phyloP scores from a whole-genome alignment of 306 rosid species.

The Cucurbita pepo region DNA sequence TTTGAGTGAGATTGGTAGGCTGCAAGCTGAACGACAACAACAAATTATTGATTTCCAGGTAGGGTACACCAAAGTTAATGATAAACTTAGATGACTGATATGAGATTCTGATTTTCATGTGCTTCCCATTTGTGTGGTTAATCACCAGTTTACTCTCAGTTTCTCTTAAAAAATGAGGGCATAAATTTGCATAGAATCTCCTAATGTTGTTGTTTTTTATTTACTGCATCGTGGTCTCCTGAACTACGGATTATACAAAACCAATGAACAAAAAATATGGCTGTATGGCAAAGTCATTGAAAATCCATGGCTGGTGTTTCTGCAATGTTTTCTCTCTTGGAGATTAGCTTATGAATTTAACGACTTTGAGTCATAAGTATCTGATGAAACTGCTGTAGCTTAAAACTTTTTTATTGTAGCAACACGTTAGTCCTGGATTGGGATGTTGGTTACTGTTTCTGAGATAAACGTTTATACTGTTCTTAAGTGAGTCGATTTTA shows the following conservation, averaged over 20 bases:
- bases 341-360: not conserved
- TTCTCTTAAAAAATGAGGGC: not conserved
- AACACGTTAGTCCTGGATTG: not conserved
- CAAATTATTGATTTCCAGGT: slow-evolving; percentile 77
- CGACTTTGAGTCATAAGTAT: not conserved
- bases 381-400: not conserved
- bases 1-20: slow-evolving; percentile 60
- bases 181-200: not conserved
- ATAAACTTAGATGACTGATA: not conserved
- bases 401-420: not conserved
- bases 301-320: not conserved
- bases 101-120: not conserved
- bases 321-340: not conserved
- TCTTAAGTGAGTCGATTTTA: not conserved
- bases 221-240: not conserved
- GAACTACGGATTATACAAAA: not conserved
- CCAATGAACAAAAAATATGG: not conserved
- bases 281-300: not conserved
- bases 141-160: not conserved
- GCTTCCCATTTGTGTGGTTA: not conserved
- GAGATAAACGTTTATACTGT: not conserved
- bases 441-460: not conserved
- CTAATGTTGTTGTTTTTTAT: not conserved
- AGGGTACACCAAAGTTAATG: not conserved
- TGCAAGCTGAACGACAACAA: slow-evolving; percentile 87